A percentile compares a stretch with the other conserved stretches of the same genome.
These are phyloP conservation scores for Diaporthe ampelina DNA, from an alignment of 2,329 filamentous ascomycete genomes.

Conservation along the genomic window DNA sequence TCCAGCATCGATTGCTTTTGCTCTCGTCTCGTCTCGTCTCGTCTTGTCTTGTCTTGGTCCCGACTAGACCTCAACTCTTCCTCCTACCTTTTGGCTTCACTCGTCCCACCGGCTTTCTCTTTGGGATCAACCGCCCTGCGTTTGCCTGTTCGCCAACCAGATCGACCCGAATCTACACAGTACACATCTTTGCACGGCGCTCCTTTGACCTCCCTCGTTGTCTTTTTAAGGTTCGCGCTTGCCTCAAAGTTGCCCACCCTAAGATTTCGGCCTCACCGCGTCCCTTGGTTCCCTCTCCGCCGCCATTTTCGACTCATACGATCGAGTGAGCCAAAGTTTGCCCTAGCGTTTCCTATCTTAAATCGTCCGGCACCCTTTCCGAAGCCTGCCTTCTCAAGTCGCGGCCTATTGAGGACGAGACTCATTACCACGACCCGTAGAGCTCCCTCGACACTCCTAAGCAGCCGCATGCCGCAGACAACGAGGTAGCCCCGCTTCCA, in stretches of 20 bases:
- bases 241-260: constrained; percentile 13
- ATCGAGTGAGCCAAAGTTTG: constrained; percentile 22
- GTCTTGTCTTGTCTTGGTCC: neutral
- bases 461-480: constrained; percentile 30
- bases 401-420: neutral
- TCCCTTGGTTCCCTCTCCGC: constrained; percentile 20
- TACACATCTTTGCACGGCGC: neutral
- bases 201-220: constrained; percentile 14
- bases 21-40: constrained; percentile 11
- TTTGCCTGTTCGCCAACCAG: constrained; percentile 11
- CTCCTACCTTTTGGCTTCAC: neutral
- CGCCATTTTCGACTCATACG: constrained; percentile 26
- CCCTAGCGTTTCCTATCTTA: constrained; percentile 16
- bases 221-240: constrained; percentile 29
- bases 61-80: neutral
- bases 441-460: neutral
- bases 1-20: constrained; percentile 5
- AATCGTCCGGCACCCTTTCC: constrained; percentile 11
- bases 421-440: neutral
- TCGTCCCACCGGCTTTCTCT: neutral
- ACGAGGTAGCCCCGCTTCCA: constrained; percentile 18
- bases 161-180: neutral
- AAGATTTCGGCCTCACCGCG: constrained; percentile 31
- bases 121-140: neutral
- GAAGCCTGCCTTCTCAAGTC: neutral